These are phyloP conservation scores for Neurospora sp. DNA, from an alignment of 495 filamentous ascomycete genomes.

Conservation along the genomic window DNA sequence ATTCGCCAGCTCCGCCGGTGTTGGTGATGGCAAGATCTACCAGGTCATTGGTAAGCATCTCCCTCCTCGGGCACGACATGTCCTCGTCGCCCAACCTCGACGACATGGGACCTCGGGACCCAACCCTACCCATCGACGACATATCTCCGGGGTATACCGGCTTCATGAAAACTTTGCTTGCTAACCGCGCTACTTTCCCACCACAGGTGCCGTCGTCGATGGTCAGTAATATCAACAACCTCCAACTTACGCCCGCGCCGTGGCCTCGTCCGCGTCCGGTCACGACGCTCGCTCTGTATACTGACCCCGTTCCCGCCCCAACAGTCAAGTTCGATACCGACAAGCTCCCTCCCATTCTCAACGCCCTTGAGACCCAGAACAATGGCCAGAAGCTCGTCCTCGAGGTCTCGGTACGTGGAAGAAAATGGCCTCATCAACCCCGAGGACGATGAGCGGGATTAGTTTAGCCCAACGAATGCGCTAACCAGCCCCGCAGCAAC, in stretches of 20 bases:
- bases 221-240: constrained; percentile 41
- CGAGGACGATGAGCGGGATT: not conserved
- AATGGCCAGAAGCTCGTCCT: constrained; percentile 89
- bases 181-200: constrained; percentile 31
- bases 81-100: not conserved
- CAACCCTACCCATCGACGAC: not conserved
- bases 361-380: constrained; percentile 87
- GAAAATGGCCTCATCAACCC: constrained; percentile 1
- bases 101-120: not conserved
- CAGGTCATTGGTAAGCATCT: constrained; percentile 44
- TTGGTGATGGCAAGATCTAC: constrained; percentile 71
- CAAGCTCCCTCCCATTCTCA: constrained; percentile 92
- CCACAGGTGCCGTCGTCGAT: constrained; percentile 64
- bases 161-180: constrained; percentile 10
- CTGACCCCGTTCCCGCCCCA: constrained; percentile 12
- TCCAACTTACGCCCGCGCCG: constrained; percentile 2
- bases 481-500: constrained; percentile 66
- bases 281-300: not conserved
- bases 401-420: constrained; percentile 81
- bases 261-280: not conserved
- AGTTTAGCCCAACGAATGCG: constrained; percentile 7
- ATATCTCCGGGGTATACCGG: not conserved
- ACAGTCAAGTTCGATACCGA: constrained; percentile 87
- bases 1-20: constrained; percentile 58
- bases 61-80: not conserved